phyloP scores from a whole-genome alignment of 164 flowering plant genomes.

The Brasenia schreberi region DNA sequence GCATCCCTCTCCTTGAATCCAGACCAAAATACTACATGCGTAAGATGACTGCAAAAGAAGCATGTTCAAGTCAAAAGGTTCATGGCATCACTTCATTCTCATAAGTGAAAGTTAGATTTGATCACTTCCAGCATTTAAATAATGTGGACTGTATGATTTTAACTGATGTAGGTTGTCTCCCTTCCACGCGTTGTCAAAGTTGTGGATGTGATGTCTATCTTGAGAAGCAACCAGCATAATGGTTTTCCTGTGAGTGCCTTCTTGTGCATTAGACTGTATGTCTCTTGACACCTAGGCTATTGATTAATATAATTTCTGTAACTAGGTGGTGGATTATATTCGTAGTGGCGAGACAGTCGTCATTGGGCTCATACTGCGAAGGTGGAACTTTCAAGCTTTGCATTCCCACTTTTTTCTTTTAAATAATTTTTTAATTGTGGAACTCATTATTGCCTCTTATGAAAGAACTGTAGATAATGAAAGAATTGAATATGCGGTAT shows the following conservation, averaged over 20 bases:
- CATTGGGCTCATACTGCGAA: conserved; percentile 82
- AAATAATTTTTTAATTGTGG: not conserved
- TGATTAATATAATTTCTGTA: not conserved
- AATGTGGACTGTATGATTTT: not conserved
- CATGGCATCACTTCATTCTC: conserved; percentile 3
- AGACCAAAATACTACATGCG: conserved; percentile 87
- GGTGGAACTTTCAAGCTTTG: conserved; percentile 25
- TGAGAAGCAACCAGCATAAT: conserved; percentile 68
- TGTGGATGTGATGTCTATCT: conserved; percentile 55
- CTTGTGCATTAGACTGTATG: not conserved
- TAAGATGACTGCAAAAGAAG: conserved; percentile 77
- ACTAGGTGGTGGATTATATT: conserved; percentile 70
- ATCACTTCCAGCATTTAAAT: not conserved
- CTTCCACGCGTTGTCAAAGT: conserved; percentile 80
- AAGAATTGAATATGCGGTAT: no score
- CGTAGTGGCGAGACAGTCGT: conserved; percentile 76
- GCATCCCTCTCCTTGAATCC: conserved; percentile 86
- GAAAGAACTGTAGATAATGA: no score
- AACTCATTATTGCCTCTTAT: no score
- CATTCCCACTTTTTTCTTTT: conserved; percentile 1
- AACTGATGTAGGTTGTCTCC: conserved; percentile 48
- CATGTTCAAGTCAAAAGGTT: conserved; percentile 75
- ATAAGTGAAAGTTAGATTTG: not conserved
- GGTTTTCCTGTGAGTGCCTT: conserved; percentile 75
- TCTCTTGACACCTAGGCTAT: not conserved